Percentiles rank a stretch among this genome's conserved stretches.
phyloP scores from a whole-genome alignment of 2,329 filamentous ascomycete genomes.

The Aspergillus niger region DNA sequence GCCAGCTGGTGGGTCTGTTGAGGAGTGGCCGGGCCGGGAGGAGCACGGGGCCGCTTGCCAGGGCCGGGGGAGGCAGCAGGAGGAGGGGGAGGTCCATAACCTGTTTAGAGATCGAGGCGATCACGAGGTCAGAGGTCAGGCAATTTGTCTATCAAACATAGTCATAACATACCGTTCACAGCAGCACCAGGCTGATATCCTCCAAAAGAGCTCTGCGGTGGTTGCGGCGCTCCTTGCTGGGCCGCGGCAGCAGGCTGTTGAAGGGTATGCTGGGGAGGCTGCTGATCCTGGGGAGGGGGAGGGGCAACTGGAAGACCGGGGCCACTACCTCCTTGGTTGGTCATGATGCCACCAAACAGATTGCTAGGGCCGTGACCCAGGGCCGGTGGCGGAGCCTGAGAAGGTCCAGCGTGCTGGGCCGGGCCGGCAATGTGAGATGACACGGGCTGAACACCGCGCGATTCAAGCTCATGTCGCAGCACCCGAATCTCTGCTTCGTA shows the following conservation, averaged over 20 bases:
- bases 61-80: conserved; percentile 85
- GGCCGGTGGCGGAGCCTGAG: conserved; percentile 79
- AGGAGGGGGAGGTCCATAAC: conserved; percentile 80
- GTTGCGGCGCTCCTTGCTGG: conserved; percentile 66
- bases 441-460: conserved; percentile 63
- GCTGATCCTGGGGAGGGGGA: conserved; percentile 69
- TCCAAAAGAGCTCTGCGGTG: conserved; percentile 70
- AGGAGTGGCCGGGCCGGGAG: conserved; percentile 75
- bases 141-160: conserved; percentile 23
- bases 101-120: conserved; percentile 40
- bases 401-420: conserved; percentile 75
- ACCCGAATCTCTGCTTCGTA: conserved; percentile 90
- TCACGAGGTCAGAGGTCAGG: conserved; percentile 54
- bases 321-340: conserved; percentile 80
- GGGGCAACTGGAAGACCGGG: conserved; percentile 70
- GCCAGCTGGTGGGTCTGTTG: conserved; percentile 87
- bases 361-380: conserved; percentile 87
- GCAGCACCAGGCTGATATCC: conserved; percentile 65
- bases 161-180: conserved; percentile 59
- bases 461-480: conserved; percentile 84
- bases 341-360: conserved; percentile 94
- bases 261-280: conserved; percentile 60
- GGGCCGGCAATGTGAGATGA: conserved; percentile 72
- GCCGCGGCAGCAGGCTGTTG: conserved; percentile 61
- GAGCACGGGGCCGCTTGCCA: conserved; percentile 68